Percentiles rank a stretch among this genome's conserved stretches.
Conservation (phyloP, 495 filamentous ascomycete species). For the Chaetomium cochliodes region DNA sequence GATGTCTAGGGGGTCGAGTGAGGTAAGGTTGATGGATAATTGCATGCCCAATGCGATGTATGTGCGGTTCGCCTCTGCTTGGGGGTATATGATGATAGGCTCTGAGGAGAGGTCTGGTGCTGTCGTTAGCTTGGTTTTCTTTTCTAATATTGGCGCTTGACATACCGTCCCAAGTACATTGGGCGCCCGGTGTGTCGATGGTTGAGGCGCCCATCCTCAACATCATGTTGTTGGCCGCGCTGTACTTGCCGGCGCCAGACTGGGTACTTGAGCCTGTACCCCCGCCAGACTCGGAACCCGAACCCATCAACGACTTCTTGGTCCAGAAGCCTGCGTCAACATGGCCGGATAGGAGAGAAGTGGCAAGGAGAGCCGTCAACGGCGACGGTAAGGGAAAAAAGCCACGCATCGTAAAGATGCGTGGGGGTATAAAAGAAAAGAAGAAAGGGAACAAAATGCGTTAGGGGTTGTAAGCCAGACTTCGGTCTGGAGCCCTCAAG, state of each 20-base stretch:
- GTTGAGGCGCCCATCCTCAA: constrained; percentile 18
- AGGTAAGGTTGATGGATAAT: constrained; percentile 20
- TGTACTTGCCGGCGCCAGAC: neutral
- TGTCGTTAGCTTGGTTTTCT: neutral
- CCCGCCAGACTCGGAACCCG: neutral
- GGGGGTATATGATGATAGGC: constrained; percentile 23
- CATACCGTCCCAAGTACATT: constrained; percentile 24
- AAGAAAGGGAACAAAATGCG: neutral
- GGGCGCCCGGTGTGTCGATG: constrained; percentile 18
- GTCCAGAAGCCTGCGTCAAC: constrained; percentile 10
- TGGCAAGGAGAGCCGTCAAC: constrained; percentile 10
- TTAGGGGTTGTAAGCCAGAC: neutral
- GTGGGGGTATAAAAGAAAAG: neutral
- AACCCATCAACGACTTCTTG: neutral
- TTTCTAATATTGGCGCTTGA: neutral
- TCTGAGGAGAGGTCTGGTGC: constrained; percentile 21
- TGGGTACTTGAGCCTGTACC: neutral
- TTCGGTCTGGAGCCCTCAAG: neutral
- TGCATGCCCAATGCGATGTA: constrained; percentile 25
- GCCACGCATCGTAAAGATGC: constrained; percentile 9
- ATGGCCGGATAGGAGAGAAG: constrained; percentile 2
- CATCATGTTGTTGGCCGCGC: neutral
- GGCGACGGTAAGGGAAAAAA: constrained; percentile 8
- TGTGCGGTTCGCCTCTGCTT: constrained; percentile 21
- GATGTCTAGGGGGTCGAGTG: constrained; percentile 14